A percentile compares a stretch with the other conserved stretches of the same genome.
Evolutionary conservation across 2,329 filamentous ascomycete species (phyloP).

Genomic region (Colletotrichum destructivum): DNA sequence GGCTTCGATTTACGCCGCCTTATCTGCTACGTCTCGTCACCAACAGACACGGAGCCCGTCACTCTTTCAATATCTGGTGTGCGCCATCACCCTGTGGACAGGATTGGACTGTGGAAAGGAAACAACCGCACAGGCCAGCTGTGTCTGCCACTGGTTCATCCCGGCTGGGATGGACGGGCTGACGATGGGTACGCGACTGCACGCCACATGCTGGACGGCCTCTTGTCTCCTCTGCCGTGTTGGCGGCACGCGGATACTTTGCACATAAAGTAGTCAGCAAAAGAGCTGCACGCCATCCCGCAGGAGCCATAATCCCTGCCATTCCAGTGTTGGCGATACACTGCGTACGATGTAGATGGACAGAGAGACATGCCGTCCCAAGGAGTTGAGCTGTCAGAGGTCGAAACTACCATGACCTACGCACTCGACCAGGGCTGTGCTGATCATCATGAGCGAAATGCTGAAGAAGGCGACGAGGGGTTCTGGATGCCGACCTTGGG

Average conservation of each 20-base stretch:
- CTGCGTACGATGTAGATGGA: not conserved
- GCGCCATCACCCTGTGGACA: not conserved
- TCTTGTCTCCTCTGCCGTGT: conserved; percentile 20
- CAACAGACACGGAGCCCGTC: not conserved
- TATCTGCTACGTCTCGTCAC: conserved; percentile 11
- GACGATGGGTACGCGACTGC: not conserved
- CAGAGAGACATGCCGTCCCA: conserved; percentile 33
- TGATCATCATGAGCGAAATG: not conserved
- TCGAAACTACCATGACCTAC: not conserved
- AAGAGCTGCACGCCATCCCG: conserved; percentile 7
- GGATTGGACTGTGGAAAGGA: not conserved
- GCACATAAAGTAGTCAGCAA: not conserved
- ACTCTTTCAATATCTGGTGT: not conserved
- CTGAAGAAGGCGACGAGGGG: not conserved
- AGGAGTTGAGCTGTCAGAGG: conserved; percentile 10
- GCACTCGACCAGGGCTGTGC: conserved; percentile 8
- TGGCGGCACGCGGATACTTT: not conserved
- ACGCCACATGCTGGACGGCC: not conserved
- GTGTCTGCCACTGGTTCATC: not conserved
- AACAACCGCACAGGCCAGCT: not conserved
- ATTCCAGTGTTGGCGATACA: conserved; percentile 14
- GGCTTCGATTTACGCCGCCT: conserved; percentile 6
- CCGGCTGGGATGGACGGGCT: conserved; percentile 7
- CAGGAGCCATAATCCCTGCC: conserved; percentile 29
- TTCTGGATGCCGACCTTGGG: conserved; percentile 12